Conservation (phyloP, 1,284 basidiomycete species). For the Laetiporus sulphureus region DNA sequence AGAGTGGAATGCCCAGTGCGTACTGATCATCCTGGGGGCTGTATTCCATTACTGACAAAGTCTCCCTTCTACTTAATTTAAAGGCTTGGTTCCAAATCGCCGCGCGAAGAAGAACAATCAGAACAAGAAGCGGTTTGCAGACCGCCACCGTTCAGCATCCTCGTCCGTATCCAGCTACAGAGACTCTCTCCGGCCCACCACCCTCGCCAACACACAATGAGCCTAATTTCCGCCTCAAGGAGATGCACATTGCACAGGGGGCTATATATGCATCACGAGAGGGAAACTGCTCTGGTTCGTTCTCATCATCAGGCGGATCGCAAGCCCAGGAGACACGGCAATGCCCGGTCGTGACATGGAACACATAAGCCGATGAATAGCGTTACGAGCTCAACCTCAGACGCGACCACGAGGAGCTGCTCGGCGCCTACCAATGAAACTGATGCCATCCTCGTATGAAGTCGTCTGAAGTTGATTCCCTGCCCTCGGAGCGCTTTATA, state of each 20-base stretch:
- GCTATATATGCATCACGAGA: neutral
- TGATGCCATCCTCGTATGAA: no score
- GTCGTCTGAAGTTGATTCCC: no score
- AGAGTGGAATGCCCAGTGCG: no score
- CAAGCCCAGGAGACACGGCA: constrained; percentile 3
- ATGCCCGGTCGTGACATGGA: no score
- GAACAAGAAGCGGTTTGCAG: constrained; percentile 29
- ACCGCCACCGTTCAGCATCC: neutral
- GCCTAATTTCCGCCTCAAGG: neutral
- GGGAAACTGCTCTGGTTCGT: neutral
- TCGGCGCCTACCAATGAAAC: no score
- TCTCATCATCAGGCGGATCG: no score
- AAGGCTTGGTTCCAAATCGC: constrained; percentile 87
- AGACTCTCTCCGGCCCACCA: neutral
- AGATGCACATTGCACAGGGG: constrained; percentile 1
- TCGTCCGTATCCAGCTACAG: constrained; percentile 1
- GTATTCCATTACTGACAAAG: neutral
- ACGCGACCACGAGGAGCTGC: no score
- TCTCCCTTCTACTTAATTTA: neutral
- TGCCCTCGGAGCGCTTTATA: no score
- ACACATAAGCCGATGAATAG: neutral
- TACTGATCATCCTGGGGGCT: constrained; percentile 10
- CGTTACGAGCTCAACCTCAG: neutral
- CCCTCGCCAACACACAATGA: neutral
- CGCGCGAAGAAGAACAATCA: constrained; percentile 78